phyloP scores from a whole-genome alignment of 768 basidiomycete genomes.

The Lentinus tigrinus region DNA sequence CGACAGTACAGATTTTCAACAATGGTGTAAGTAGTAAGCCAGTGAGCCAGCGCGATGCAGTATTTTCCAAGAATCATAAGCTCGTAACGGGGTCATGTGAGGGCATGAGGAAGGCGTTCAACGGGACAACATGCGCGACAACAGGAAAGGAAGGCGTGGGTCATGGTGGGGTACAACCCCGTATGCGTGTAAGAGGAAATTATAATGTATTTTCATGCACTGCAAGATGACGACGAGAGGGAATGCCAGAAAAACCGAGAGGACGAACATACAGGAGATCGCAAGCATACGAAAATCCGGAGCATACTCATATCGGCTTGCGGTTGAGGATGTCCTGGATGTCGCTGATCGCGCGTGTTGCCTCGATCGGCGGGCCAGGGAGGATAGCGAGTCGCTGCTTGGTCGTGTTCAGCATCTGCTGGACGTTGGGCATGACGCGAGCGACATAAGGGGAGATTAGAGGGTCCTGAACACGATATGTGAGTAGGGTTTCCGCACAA shows the following conservation, averaged over 20 bases:
- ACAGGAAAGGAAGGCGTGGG: background rate
- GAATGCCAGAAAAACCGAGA: conserved; percentile 4
- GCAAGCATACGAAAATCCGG: background rate
- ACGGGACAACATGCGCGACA: conserved; percentile 7
- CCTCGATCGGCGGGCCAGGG: conserved; percentile 68
- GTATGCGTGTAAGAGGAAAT: background rate
- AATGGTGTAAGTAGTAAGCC: background rate
- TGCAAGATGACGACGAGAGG: conserved; percentile 9
- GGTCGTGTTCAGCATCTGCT: conserved; percentile 71
- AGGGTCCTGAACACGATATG: conserved; percentile 53
- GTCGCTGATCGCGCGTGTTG: conserved; percentile 70
- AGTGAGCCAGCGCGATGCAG: background rate
- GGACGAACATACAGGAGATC: conserved; percentile 1
- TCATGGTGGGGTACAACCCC: conserved; percentile 14
- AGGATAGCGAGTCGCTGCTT: conserved; percentile 79
- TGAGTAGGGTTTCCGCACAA: background rate
- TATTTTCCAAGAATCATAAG: conserved; percentile 1
- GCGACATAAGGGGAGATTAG: conserved; percentile 80
- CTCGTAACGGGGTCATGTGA: conserved; percentile 11
- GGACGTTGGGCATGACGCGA: conserved; percentile 78
- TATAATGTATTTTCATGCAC: conserved; percentile 23
- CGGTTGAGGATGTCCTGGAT: conserved; percentile 68
- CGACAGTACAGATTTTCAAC: conserved; percentile 16
- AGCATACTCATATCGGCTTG: conserved; percentile 30
- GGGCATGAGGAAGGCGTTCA: conserved; percentile 15